phyloP scores from a whole-genome alignment of 225 moss, liverwort and hornwort species.

The Pleurozium schreberi region DNA sequence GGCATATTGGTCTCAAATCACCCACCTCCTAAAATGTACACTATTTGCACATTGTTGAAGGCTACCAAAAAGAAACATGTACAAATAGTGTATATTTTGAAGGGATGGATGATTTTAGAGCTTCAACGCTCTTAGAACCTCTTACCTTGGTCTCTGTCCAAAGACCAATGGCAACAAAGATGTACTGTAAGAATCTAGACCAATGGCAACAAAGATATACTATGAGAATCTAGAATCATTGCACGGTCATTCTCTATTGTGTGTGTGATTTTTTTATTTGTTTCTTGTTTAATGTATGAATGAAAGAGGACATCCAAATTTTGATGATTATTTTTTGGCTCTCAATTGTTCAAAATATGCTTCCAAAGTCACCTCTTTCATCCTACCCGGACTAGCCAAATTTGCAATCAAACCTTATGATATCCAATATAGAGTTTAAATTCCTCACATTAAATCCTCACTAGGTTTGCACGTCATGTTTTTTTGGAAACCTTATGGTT shows the following conservation, averaged over 20 bases:
- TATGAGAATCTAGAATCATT: background rate
- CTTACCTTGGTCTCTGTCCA: too few relatives aligned
- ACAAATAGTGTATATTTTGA: too few relatives aligned
- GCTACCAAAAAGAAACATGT: too few relatives aligned
- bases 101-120: too few relatives aligned
- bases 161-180: too few relatives aligned
- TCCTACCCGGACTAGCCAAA: fast-evolving
- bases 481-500: background rate
- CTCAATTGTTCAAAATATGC: background rate
- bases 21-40: too few relatives aligned
- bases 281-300: fast-evolving
- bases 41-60: too few relatives aligned
- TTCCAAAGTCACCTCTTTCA: background rate
- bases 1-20: too few relatives aligned
- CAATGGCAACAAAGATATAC: too few relatives aligned
- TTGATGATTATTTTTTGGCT: background rate
- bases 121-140: too few relatives aligned
- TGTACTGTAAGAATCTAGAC: background rate
- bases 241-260: background rate
- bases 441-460: background rate
- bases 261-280: background rate
- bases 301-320: background rate
- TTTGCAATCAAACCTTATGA: background rate
- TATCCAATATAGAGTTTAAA: background rate
- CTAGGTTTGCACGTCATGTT: fast-evolving